Base-by-base conservation (phyloP, 2,329 filamentous ascomycete species). In the Cercospora citrullina region DNA sequence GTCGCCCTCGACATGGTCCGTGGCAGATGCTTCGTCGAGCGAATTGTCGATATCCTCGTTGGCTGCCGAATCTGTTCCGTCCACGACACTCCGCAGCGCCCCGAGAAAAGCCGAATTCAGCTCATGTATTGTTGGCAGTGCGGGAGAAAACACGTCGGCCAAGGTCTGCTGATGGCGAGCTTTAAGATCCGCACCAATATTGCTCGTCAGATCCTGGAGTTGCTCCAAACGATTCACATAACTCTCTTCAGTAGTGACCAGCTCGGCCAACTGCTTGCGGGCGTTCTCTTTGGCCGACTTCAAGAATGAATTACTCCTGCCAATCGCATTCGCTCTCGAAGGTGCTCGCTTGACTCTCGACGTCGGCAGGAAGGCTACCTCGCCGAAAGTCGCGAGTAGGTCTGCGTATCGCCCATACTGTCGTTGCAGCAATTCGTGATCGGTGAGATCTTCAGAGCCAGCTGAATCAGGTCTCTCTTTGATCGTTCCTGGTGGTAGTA, bases 211-310 rank as follows among this genome's bases (percentile, higher is more conserved):
- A 72, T 95, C 91, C 69, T 91, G 88, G 66, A 99, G 81, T 79
- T 98, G 97, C n/a, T 63, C 64, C 53, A 78, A 55, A 8, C 76
- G 72, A 74, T 87, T 86, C 51, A 99, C 93, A 79, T 98, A 99
- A 78, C 92, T 90, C 77, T 95, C 93, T 79, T 99, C 95, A 0
- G 95, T 99, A 75, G 96, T 92, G 36, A 97, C 87, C 68, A 98
- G 82, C 79, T 99, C 95, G 68, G 88, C 89, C 85, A 99, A 89
- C 79, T 97, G 94, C 79, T 94, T 90, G 48, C 94, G 89, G 72
- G 97, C 82, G 63, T 91, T 91, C 72, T 93, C 86, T 76, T 96
- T 96, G 76, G 97, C 92, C 66, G 91, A 89, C 73, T 89, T 89
- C 39, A 90, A 86, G 75, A 97, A 96, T 0, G 90, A 87, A 74